Conservation (phyloP, 192 early-diverging fungal genomes). For the Coemansia sp. region DNA sequence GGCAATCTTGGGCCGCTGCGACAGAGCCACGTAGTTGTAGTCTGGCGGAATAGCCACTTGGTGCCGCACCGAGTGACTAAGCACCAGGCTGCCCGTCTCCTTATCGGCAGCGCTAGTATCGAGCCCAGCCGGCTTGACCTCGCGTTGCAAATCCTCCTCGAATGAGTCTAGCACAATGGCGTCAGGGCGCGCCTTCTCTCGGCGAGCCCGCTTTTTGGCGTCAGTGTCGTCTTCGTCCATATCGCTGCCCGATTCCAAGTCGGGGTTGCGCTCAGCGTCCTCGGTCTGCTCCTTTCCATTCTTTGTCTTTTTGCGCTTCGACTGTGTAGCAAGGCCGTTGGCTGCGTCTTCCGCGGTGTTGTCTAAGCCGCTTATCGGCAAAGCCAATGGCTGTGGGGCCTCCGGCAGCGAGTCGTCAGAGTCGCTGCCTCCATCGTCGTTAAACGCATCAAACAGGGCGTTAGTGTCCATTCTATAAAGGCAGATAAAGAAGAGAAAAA, state of each 20-base stretch:
- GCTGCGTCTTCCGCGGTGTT: background rate
- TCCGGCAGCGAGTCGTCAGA: constrained; percentile 12
- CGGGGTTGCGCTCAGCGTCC: background rate
- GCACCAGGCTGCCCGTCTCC: constrained; percentile 49
- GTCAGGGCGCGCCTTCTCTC: constrained; percentile 19
- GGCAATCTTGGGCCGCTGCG: constrained; percentile 75
- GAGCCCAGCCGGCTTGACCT: constrained; percentile 60
- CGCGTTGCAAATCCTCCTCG: constrained; percentile 65
- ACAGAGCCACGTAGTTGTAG: constrained; percentile 82
- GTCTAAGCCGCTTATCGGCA: constrained; percentile 5
- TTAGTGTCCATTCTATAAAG: constrained; percentile 29
- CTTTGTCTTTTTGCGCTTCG: constrained; percentile 5
- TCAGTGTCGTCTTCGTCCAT: constrained; percentile 20
- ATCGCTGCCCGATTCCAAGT: constrained; percentile 3
- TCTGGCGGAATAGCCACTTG: constrained; percentile 89
- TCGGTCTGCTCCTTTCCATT: background rate
- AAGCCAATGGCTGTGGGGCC: background rate
- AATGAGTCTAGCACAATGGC: constrained; percentile 67
- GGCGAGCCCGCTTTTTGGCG: constrained; percentile 25
- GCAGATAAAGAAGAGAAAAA: background rate
- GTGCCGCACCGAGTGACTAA: constrained; percentile 75
- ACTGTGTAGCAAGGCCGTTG: background rate
- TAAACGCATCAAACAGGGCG: constrained; percentile 51
- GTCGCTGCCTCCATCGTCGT: constrained; percentile 25
- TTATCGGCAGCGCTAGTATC: constrained; percentile 54